Conservation (phyloP, 345 rosid genomes). For the Syzygium grande region DNA sequence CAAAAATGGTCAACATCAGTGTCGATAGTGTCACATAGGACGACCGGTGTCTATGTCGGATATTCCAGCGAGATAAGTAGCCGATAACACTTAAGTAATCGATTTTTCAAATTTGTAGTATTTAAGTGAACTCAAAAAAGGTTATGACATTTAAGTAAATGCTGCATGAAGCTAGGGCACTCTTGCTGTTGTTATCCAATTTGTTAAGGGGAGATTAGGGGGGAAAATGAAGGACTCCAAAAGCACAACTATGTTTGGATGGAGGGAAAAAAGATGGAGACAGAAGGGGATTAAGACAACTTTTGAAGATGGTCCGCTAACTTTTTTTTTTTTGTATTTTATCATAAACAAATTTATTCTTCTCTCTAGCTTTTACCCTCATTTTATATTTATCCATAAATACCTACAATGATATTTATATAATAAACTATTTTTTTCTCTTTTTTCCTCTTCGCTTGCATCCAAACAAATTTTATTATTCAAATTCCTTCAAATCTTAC, state of each 20-base stretch:
- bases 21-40: too few species aligned
- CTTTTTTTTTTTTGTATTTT: too few species aligned
- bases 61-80: too few species aligned
- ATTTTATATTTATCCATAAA: background rate
- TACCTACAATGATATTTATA: background rate
- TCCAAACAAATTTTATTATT: background rate
- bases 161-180: too few species aligned
- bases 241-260: background rate
- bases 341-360: background rate
- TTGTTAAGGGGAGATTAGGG: background rate
- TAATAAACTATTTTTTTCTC: background rate
- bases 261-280: background rate
- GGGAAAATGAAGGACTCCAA: background rate
- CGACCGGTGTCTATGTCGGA: too few species aligned
- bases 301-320: too few species aligned
- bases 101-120: too few species aligned
- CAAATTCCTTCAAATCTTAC: background rate
- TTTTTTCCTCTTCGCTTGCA: background rate
- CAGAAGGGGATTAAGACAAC: background rate
- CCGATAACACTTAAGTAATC: too few species aligned
- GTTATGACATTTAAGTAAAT: too few species aligned
- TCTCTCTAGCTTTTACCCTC: background rate
- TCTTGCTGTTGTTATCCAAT: too few species aligned
- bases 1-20: too few species aligned
- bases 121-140: too few species aligned